phyloP scores from a whole-genome alignment of 1,284 basidiomycete genomes.

The Naganishia sp. region DNA sequence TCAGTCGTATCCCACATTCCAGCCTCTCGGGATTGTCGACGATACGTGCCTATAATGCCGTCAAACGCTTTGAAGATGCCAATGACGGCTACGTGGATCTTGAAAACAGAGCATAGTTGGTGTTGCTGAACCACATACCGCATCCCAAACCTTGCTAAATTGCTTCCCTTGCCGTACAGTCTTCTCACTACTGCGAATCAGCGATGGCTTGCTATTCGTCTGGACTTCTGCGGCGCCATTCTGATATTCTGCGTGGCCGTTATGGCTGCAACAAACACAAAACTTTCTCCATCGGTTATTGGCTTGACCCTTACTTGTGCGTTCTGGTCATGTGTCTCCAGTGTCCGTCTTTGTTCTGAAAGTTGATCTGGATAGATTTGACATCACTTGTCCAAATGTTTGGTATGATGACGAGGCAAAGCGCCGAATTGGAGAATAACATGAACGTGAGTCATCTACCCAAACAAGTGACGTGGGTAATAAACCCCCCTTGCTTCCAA shows the following conservation, averaged over 20 bases:
- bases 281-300: constrained; percentile 65
- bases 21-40: constrained; percentile 54
- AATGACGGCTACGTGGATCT: constrained; percentile 43
- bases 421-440: constrained; percentile 48
- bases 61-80: constrained; percentile 59
- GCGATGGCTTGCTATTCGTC: constrained; percentile 75
- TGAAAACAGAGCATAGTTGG: constrained; percentile 59
- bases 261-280: constrained; percentile 45
- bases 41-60: constrained; percentile 70
- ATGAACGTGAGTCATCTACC: constrained; percentile 35
- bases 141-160: constrained; percentile 62
- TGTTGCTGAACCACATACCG: constrained; percentile 68
- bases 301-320: constrained; percentile 72
- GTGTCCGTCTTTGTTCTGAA: not conserved
- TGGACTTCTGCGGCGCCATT: constrained; percentile 70
- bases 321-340: constrained; percentile 40
- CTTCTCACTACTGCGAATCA: constrained; percentile 54
- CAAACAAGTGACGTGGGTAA: no score
- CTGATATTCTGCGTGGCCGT: constrained; percentile 66
- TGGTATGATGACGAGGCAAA: constrained; percentile 41
- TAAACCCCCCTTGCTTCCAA: not conserved
- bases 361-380: constrained; percentile 39
- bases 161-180: not conserved
- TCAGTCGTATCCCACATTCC: constrained; percentile 54
- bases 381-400: constrained; percentile 60